Conservation (phyloP, 768 basidiomycete genomes). For the Russula abietina region DNA sequence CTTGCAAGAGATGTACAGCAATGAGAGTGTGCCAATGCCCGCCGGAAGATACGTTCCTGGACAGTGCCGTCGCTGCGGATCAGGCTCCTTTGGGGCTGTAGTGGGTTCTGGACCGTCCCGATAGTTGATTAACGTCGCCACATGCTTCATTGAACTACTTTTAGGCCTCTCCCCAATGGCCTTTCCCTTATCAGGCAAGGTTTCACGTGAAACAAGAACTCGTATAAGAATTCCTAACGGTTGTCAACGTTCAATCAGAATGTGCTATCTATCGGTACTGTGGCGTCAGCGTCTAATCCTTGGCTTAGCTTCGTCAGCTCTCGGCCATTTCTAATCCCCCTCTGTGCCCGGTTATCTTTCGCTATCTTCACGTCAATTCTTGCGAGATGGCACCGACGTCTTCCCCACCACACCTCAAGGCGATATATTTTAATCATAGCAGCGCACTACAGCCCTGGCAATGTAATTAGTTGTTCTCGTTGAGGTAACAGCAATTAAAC, state of each 20-base stretch:
- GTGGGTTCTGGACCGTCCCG: constrained; percentile 2
- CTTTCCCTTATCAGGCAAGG: neutral
- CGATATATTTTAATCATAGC: neutral
- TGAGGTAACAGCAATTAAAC: neutral
- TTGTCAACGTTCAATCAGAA: constrained; percentile 12
- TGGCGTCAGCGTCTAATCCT: neutral
- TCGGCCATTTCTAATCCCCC: neutral
- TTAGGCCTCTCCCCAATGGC: neutral
- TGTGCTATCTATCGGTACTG: neutral
- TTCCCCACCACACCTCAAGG: neutral
- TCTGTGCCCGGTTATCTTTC: neutral
- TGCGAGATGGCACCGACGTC: neutral
- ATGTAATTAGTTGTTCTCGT: neutral
- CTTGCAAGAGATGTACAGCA: too few relatives aligned
- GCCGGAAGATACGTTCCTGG: neutral
- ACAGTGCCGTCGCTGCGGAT: neutral
- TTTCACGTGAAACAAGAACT: constrained; percentile 6
- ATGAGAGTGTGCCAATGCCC: neutral
- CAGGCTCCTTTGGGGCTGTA: neutral
- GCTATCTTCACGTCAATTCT: neutral
- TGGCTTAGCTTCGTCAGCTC: neutral
- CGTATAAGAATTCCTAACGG: neutral
- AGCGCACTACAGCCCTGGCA: neutral
- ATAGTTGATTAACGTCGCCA: neutral
- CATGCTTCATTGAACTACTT: neutral